Conservation (phyloP, 768 basidiomycete genomes). For the Gyrodon lividus region DNA sequence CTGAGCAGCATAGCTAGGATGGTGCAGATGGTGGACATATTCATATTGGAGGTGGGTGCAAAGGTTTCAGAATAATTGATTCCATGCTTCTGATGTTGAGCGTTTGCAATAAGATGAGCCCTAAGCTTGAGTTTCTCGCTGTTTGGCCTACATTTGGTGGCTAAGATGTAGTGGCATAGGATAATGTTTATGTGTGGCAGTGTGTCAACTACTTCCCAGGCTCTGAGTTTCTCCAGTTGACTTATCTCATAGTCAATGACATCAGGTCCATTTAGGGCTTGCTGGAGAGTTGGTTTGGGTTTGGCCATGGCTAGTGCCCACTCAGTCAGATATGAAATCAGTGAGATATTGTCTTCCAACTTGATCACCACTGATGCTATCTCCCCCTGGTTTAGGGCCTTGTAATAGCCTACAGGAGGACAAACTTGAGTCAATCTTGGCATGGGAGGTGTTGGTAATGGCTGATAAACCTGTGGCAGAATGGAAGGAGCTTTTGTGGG, state of each 20-base stretch:
- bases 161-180: constrained; percentile 8
- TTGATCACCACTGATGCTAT: neutral
- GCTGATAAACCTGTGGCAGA: too few relatives aligned
- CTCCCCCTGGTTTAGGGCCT: neutral
- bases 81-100: neutral
- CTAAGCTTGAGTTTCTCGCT: neutral
- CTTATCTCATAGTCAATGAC: constrained; percentile 9
- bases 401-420: neutral
- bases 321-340: neutral
- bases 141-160: neutral
- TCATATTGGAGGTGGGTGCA: constrained; percentile 1
- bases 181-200: constrained; percentile 29
- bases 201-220: constrained; percentile 24
- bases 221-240: constrained; percentile 19
- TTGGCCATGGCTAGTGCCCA: neutral
- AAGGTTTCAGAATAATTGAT: constrained; percentile 25
- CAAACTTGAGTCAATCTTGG: neutral
- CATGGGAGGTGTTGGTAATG: too few relatives aligned
- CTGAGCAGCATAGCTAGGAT: constrained; percentile 3
- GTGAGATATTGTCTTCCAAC: neutral
- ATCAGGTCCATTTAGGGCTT: neutral
- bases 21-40: constrained; percentile 4
- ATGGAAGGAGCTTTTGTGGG: too few relatives aligned
- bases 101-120: neutral
- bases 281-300: neutral